Base-by-base conservation (phyloP, 2,329 filamentous ascomycete species). In the Fusarium nanum region DNA sequence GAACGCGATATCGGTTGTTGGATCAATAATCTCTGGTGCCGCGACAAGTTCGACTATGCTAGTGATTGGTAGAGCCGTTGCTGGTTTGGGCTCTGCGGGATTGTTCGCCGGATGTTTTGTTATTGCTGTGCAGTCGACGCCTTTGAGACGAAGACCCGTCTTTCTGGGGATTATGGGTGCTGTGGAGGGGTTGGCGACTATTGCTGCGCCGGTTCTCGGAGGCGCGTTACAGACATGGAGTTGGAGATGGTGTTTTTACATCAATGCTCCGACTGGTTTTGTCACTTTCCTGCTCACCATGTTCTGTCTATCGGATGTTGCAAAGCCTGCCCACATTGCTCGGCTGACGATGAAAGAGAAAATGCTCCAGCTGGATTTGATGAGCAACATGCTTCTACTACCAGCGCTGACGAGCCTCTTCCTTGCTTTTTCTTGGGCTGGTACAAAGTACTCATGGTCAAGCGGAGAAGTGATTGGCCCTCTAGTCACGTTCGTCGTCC, bases 371-470 rank as follows among this genome's bases (percentile, higher is more conserved):
- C 57, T 76, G 4, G 74, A 76, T 9, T n/a, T 73, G 0, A 1
- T 64, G 0, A 78, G 77, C 42, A 76, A 73, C 20, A 6, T 72
- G 2, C 28, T 78, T 0, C 68, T 78, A 20, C 57, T 78, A 32
- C 74, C 74, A 0, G 58, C 80, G 2, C 79, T 85, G 3, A 75
- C 83, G 23, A 84, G 83, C 60, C 79, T 85, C 6, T 74, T 86
- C 0, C 73, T 86, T 6, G 83, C 83, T 0, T 75, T 86, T 4
- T 83, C 85, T 16, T 86, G 83, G 83, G 81, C 80, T 9, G 82
- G 81, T 3, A 76, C 70, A 10, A 77, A 73, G 20, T 77, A 80
- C 23, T 20, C 63, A 0, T 76, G 74, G 75, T 41, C 34, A 3
- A 71, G 64, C 7, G 72, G 69, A 2, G 50, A 65, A n/a, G 78